Percentiles rank a stretch among this genome's conserved stretches.
Conservation (phyloP, 1,284 basidiomycete genomes). For the Fomitopsis pinicola region DNA sequence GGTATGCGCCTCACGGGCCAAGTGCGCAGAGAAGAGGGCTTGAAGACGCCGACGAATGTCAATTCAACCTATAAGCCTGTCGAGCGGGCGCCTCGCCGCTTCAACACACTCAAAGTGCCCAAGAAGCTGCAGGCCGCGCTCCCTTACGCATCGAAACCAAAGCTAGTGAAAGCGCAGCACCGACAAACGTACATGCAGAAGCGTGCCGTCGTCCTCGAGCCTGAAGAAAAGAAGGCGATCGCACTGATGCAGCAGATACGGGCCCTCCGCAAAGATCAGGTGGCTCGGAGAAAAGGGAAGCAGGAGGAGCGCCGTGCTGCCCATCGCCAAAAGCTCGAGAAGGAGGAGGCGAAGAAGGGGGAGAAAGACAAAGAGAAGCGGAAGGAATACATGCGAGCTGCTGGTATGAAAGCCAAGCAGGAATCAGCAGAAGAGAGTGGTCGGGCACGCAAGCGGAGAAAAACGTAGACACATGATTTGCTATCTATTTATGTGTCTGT, state of each 20-base stretch:
- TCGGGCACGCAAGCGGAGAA: slow-evolving; percentile 42
- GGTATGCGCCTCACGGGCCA: slow-evolving; percentile 97
- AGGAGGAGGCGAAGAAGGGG: slow-evolving; percentile 60
- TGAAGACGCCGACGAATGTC: slow-evolving; percentile 80
- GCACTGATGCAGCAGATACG: slow-evolving; percentile 95
- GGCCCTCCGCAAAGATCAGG: slow-evolving; percentile 87
- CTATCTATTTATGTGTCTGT: neutral
- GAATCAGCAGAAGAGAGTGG: slow-evolving; percentile 57
- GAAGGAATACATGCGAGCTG: slow-evolving; percentile 73
- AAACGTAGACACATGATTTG: slow-evolving; percentile 5
- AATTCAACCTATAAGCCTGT: slow-evolving; percentile 90
- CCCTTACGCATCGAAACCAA: slow-evolving; percentile 93
- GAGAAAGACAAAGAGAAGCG: slow-evolving; percentile 79
- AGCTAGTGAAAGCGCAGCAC: slow-evolving; percentile 72
- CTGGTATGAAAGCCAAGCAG: slow-evolving; percentile 71
- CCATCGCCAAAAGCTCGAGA: slow-evolving; percentile 65
- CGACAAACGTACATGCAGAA: slow-evolving; percentile 85
- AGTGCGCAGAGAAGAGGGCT: slow-evolving; percentile 78
- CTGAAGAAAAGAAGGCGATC: slow-evolving; percentile 91
- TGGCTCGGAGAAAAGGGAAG: slow-evolving; percentile 75
- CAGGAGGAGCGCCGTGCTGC: slow-evolving; percentile 68
- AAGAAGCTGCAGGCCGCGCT: slow-evolving; percentile 86
- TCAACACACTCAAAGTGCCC: slow-evolving; percentile 89
- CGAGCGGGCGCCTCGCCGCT: slow-evolving; percentile 77
- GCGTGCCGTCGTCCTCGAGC: slow-evolving; percentile 92